Evolutionary conservation across 768 basidiomycete genomes (phyloP), one percentile per base, ranked within the genome.

Genomic region (Lactarius deliciosus): DNA sequence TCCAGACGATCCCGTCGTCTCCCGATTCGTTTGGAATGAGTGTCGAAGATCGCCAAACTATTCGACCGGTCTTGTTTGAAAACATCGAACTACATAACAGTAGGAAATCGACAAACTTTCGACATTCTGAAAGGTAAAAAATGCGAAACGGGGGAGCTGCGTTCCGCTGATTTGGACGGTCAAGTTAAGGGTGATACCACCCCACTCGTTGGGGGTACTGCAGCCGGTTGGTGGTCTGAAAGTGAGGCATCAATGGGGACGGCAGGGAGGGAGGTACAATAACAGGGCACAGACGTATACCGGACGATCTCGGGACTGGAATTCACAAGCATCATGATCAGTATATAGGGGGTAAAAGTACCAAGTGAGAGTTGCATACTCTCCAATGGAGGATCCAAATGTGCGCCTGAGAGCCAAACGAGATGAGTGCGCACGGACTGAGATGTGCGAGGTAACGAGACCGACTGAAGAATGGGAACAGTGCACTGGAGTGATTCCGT

Each of bases 141-240:
- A 82, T 2, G 83, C 88, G 7, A 91, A 78, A 30, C 90, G 83
- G 72, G 90, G 88, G 65, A 83, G 90, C 73, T 91, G 89, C 10
- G 87, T 89, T 55, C 91, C 91, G 63, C 89, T 92, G 63, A 85
- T 86, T 3, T 89, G 88, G 22, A 88, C 88, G 0, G 91, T 91
- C 70, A 91, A 86, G 73, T 91, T 91, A 38, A 92, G 78, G 11
- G 85, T 88, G 40, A 93, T 80, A 0, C 84, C 90, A 9, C 88
- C 84, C 91, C 91, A 92, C 6, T 86, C 84, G 2, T 90, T 89
- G 25, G 82, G 78, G 4, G 80, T 73, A 18, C 91, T 90, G 74
- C 91, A 92, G 70, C 87, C 83, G 10, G 83, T 83, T 0, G 90
- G 89, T 30, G 91, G 91, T 32, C 89, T 91, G 68, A 8, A 60